Base-by-base conservation (phyloP, 257 asterid genomes). In the Ilex asprella region DNA sequence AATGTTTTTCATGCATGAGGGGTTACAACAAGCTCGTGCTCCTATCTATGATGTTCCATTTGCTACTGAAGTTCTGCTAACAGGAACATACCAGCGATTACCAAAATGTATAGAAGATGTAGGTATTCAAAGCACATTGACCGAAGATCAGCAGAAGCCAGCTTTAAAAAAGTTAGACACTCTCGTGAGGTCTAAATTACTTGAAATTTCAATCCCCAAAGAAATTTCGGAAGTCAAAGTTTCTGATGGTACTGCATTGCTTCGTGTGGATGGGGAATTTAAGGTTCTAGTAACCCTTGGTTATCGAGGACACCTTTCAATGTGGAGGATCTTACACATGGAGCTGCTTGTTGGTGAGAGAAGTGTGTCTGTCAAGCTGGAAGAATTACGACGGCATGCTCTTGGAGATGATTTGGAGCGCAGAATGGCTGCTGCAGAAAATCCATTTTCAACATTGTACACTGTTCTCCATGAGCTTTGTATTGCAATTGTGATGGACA, bases 361-460 rank as follows among this genome's bases (percentile, higher is more conserved):
- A 78, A 80, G 73, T 76, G 96, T 96, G 70, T 82, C 65, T 5
- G 90, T 87, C 74, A 90, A 87, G 72, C 77, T 90, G 68, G 99
- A 93, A 79, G 96, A 90, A 73, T 76, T 79, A 64, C 92, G 95
- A 5, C 77, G 97, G 43, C 94, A 87, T 81, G 95, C 86, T 58
- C 94, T 93, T 73, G 99, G 99, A 59, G 99, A 87, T 71, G 99
- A 93, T 86, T 71, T 93, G 79, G 99, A 93, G 64, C 94, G 97
- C 60, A 81, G 99, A 81, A 93, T 93, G 97, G 94, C 97, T 77
- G 86, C 89, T 57, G 77, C 94, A 55, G 95, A 93, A 67, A 72
- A 84, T 58, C 97, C 99, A 62, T 93, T 93, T 77, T 67, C 56
- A 72, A 75, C 75, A 46, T 74, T 93, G 60, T 93, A 93, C 81